Evolutionary conservation across 176 grass and related monocot genomes (phyloP), one percentile per base, ranked within the genome.

Genomic region (Ensete ventricosum): DNA sequence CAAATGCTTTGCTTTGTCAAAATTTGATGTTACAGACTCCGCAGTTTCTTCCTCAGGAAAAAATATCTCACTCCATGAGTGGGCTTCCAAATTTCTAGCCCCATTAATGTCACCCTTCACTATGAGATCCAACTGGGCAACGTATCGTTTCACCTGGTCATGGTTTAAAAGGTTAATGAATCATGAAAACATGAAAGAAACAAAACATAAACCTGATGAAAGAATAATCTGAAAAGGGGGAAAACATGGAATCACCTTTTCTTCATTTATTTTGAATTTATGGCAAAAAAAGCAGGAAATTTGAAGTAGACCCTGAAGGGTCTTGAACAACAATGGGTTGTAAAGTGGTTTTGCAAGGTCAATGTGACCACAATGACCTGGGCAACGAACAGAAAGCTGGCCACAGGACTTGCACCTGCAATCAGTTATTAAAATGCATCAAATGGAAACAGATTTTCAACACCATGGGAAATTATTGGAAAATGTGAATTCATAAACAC

Each of bases 341-440:
- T 84, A 93, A 75, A 97, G 52, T n/a, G 62, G 62, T 76, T 81
- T 88, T 64, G 84, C 78, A 71, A 97, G 77, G 73, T 97, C 90
- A 66, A 97, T 93, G 72, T 93, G 90, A 79, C 94, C 94, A 64
- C 89, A 97, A 72, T 97, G 94, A 19, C 94, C 94, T 9, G 94
- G 82, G 82, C 94, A 97, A 53, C 70, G 66, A 79, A 25, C 22
- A 21, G 88, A 84, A 53, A 83, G 52, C 75, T 91, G 94, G 71
- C 84, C 88, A 71, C 94, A 97, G 73, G 83, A 84, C 79, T 92
- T 97, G 81, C 94, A 97, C 29, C 93, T 93, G 79, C 49, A 76
- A 52, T 62, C 48, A 69, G 23, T 72, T 72, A 52, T 64, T 14
- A 52, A 80, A 57, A 65, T 27, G 82, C 71, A 81, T 77, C 5